A percentile compares a stretch with the other conserved stretches of the same genome.
Conservation (phyloP, 2,329 filamentous ascomycete species). For the Boeremia exigua region DNA sequence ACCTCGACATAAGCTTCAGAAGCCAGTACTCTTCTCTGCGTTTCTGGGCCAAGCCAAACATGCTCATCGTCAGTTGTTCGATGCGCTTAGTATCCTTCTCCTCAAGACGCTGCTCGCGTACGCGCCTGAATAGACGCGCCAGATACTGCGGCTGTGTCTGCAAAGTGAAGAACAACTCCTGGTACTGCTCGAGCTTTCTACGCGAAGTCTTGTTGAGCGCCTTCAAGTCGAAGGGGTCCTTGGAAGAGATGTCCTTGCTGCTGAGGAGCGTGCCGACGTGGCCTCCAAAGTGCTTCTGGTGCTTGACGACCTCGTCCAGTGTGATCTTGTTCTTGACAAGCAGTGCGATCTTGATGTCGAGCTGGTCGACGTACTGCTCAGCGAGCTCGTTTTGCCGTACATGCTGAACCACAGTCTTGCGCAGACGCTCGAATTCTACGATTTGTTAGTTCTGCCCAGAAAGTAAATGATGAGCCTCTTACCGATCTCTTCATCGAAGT, state of each 20-base stretch:
- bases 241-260: slow-evolving; percentile 85
- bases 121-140: slow-evolving; percentile 80
- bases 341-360: slow-evolving; percentile 98
- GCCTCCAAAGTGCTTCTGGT: slow-evolving; percentile 94
- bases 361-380: slow-evolving; percentile 96
- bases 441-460: slow-evolving; percentile 22
- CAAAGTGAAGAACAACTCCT: slow-evolving; percentile 95
- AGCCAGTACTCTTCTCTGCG: slow-evolving; percentile 96
- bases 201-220: slow-evolving; percentile 96
- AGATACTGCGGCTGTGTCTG: slow-evolving; percentile 97
- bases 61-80: slow-evolving; percentile 91
- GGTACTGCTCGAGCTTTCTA: slow-evolving; percentile 94
- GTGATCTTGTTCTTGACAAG: slow-evolving; percentile 99
- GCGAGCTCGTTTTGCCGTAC: slow-evolving; percentile 96
- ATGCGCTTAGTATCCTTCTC: slow-evolving; percentile 94
- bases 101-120: slow-evolving; percentile 81
- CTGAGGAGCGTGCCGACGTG: slow-evolving; percentile 83
- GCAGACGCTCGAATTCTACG: slow-evolving; percentile 84
- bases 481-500: slow-evolving; percentile 94
- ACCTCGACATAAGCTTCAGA: slow-evolving; percentile 82
- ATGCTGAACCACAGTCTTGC: slow-evolving; percentile 96
- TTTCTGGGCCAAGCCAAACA: slow-evolving; percentile 98
- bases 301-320: slow-evolving; percentile 93
- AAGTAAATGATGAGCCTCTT: slow-evolving; percentile 16
- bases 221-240: slow-evolving; percentile 94